Evolutionary conservation across 139 green algal species (phyloP).

Genomic region (Closterium sp.): DNA sequence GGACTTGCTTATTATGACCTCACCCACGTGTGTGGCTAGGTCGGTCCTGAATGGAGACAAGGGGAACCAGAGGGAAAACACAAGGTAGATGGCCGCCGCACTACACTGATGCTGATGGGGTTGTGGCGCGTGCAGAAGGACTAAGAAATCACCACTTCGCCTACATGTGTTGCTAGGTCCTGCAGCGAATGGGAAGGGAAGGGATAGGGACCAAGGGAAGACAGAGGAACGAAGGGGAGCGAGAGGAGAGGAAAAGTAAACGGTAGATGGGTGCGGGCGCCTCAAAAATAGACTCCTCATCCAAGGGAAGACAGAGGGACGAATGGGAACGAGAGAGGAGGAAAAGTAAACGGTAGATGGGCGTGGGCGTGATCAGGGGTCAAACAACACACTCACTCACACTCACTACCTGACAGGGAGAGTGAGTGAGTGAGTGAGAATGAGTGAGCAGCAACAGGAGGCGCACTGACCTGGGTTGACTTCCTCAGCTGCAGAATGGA

Average conservation of each 20-base stretch:
- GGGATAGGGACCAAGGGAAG: neutral
- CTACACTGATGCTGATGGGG: neutral
- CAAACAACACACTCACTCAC: too few relatives aligned
- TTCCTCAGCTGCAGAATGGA: neutral
- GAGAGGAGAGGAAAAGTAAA: too few relatives aligned
- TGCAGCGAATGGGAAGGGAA: neutral
- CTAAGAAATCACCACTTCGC: conserved; percentile 23
- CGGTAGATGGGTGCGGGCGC: too few relatives aligned
- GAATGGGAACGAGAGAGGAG: too few relatives aligned
- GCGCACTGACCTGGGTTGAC: neutral
- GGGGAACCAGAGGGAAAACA: neutral
- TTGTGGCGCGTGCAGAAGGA: neutral
- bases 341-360: too few relatives aligned
- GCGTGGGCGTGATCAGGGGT: too few relatives aligned
- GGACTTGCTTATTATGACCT: too few relatives aligned
- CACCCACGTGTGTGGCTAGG: too few relatives aligned
- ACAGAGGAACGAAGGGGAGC: neutral
- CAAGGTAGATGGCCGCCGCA: neutral
- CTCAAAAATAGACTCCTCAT: too few relatives aligned
- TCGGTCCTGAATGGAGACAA: neutral
- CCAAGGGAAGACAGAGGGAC: neutral
- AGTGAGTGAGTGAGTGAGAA: too few relatives aligned
- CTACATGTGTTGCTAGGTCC: conserved; percentile 44
- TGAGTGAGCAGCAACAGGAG: too few relatives aligned
- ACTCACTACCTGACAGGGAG: too few relatives aligned